Percentiles rank a stretch among this genome's conserved stretches.
phyloP scores from a whole-genome alignment of 805 yeast species.

The Starmerella kuoi region DNA sequence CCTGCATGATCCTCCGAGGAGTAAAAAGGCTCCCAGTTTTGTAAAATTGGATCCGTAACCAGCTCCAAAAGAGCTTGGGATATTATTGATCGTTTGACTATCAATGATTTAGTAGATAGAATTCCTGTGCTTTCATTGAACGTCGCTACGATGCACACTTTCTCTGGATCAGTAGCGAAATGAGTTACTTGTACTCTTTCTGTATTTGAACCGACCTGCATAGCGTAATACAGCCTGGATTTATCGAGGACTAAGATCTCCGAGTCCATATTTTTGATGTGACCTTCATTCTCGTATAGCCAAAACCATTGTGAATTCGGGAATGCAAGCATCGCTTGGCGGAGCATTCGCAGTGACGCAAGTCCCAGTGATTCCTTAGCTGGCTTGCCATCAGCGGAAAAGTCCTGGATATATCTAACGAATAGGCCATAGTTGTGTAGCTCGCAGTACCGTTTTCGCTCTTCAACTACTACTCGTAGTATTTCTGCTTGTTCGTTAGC shows the following conservation, averaged over 20 bases:
- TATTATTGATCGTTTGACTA: constrained; percentile 1
- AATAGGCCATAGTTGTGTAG: constrained; percentile 63
- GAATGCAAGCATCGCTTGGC: background rate
- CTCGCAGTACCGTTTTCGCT: constrained; percentile 73
- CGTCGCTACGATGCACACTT: constrained; percentile 1
- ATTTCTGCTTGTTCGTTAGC: too few relatives aligned
- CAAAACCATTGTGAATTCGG: background rate
- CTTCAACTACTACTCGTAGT: constrained; percentile 63
- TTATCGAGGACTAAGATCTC: background rate
- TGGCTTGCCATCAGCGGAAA: too few relatives aligned
- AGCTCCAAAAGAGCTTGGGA: constrained; percentile 7
- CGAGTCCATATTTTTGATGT: background rate
- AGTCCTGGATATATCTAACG: constrained; percentile 74
- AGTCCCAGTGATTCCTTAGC: too few relatives aligned
- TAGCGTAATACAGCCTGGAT: background rate
- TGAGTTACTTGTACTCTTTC: background rate
- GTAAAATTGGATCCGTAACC: constrained; percentile 6
- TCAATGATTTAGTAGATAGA: constrained; percentile 6
- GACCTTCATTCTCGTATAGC: background rate
- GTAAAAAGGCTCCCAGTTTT: constrained; percentile 4
- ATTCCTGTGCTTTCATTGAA: background rate
- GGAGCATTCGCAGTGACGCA: background rate
- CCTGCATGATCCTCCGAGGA: constrained; percentile 10
- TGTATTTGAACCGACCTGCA: background rate
- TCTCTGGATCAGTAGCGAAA: background rate